Base-by-base conservation (phyloP, 257 asterid species). In the Jaltomata sinuosa region DNA sequence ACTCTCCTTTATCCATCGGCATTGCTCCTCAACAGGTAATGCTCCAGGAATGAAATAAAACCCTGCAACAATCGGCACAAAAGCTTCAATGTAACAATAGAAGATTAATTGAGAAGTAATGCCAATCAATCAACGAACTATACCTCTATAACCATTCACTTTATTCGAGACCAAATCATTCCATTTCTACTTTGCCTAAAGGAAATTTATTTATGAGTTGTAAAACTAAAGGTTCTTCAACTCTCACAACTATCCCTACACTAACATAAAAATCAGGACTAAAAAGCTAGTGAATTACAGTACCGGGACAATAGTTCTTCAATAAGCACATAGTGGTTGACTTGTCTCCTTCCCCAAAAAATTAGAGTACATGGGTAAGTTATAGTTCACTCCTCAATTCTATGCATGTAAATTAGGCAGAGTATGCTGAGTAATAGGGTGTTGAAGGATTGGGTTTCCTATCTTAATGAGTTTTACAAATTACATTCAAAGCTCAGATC, bases 31-130 rank as follows among this genome's bases (percentile, higher is more conserved):
- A 80, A 89, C 29, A 78, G 91, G 91, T 84, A 96, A 90, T 18
- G 98, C 98, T 68, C 94, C 93, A 76, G 99, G 98, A 86, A 94
- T 92, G 89, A 93, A 96, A 89, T 91, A 94, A 90, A 94, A 94
- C 67, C 98, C 99, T 94, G 89, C 84, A 89, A 29, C 72, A 84
- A 84, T 47, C 71, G 57, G 62, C 21, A 74, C 62, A 22, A 14
- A 49, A 34, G 77, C 49, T 67, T 67, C 77, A 67, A 7, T 34
- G 11, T 27, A 27, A 80, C 47, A 84, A 52, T 19, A 62, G 10
- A 25, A 65, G 45, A 65, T 65, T 65, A 65, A n/a, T 67, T 3
- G 22, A 68, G 49, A 34, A 68, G 22, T 68, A 68, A 68, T 36
- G 77, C 19, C 29, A 68, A 53, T 68, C 74, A 31, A 31, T 12